phyloP scores from a whole-genome alignment of 768 basidiomycete species.

The Thelephora aurantiotincta region DNA sequence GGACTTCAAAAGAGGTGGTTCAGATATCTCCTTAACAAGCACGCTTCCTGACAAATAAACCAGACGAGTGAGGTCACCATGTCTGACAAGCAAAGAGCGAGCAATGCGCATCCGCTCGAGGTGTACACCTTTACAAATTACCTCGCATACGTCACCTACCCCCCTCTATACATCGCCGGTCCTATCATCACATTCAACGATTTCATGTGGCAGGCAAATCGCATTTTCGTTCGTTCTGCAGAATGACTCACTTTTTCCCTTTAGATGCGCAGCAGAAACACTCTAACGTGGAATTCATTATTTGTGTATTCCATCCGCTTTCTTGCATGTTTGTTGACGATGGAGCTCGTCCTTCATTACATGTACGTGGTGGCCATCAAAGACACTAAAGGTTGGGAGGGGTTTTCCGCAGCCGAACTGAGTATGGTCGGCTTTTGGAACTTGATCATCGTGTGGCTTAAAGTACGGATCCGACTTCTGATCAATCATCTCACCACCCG shows the following conservation, averaged over 20 bases:
- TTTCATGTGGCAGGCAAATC: slow-evolving; percentile 79
- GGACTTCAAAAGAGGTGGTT: slow-evolving; percentile 23
- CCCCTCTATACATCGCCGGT: slow-evolving; percentile 90
- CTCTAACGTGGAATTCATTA: slow-evolving; percentile 25
- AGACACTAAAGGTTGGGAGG: slow-evolving; percentile 70
- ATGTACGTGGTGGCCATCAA: slow-evolving; percentile 98
- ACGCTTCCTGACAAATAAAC: slow-evolving; percentile 9
- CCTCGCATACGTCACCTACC: slow-evolving; percentile 76
- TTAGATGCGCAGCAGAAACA: slow-evolving; percentile 48
- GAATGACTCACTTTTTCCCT: slow-evolving; percentile 1
- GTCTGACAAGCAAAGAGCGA: slow-evolving; percentile 47
- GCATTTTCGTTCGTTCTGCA: background rate
- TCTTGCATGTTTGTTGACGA: slow-evolving; percentile 53
- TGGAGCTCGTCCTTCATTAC: slow-evolving; percentile 85
- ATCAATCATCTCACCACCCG: background rate
- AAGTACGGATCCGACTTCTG: slow-evolving; percentile 34
- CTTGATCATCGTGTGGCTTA: slow-evolving; percentile 89
- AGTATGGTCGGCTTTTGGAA: slow-evolving; percentile 97
- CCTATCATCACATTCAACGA: slow-evolving; percentile 96
- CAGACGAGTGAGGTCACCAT: slow-evolving; percentile 7
- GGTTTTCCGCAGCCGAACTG: slow-evolving; percentile 65
- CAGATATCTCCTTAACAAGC: slow-evolving; percentile 10
- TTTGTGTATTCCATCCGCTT: slow-evolving; percentile 61
- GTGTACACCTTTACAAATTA: slow-evolving; percentile 63
- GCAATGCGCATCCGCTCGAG: slow-evolving; percentile 35